Conservation (phyloP, 2,329 filamentous ascomycete genomes). For the Mycosphaerelloides madeirae region DNA sequence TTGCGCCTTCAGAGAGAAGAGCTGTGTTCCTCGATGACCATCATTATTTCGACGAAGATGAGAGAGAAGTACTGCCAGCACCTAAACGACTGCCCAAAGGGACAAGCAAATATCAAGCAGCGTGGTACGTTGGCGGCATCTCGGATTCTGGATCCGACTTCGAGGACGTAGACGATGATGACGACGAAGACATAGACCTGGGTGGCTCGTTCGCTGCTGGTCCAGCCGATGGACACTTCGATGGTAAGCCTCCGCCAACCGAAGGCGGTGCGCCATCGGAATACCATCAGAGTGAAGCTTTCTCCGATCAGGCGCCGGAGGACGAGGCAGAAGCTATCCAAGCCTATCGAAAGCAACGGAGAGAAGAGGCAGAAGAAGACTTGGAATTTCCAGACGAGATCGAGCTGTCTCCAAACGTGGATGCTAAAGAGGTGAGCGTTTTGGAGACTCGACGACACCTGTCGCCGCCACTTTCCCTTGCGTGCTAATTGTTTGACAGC, state of each 20-base stretch:
- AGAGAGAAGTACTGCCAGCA: slow-evolving; percentile 54
- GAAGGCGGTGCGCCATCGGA: slow-evolving; percentile 70
- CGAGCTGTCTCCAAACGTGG: slow-evolving; percentile 81
- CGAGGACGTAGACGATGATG: slow-evolving; percentile 58
- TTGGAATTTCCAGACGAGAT: slow-evolving; percentile 96
- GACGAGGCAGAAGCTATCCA: slow-evolving; percentile 80
- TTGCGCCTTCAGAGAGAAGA: slow-evolving; percentile 54
- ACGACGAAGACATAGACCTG: slow-evolving; percentile 53
- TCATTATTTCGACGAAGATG: slow-evolving; percentile 94
- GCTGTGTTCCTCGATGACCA: slow-evolving; percentile 94
- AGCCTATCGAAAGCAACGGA: slow-evolving; percentile 72
- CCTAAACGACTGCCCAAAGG: slow-evolving; percentile 80
- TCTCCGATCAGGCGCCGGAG: slow-evolving; percentile 71
- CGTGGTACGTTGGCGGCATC: slow-evolving; percentile 82
- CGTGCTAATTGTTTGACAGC: slow-evolving; percentile 25
- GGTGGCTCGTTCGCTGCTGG: slow-evolving; percentile 48
- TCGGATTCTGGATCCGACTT: slow-evolving; percentile 83
- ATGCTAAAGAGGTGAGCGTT: slow-evolving; percentile 61
- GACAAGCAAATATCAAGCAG: slow-evolving; percentile 88
- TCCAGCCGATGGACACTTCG: slow-evolving; percentile 70
- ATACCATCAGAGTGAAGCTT: slow-evolving; percentile 90
- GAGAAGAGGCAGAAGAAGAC: slow-evolving; percentile 80
- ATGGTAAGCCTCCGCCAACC: slow-evolving; percentile 49
- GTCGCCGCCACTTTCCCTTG: no score
- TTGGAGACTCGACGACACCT: no score